Conservation (phyloP, 2,329 filamentous ascomycete species). For the Colletotrichum sp. region DNA sequence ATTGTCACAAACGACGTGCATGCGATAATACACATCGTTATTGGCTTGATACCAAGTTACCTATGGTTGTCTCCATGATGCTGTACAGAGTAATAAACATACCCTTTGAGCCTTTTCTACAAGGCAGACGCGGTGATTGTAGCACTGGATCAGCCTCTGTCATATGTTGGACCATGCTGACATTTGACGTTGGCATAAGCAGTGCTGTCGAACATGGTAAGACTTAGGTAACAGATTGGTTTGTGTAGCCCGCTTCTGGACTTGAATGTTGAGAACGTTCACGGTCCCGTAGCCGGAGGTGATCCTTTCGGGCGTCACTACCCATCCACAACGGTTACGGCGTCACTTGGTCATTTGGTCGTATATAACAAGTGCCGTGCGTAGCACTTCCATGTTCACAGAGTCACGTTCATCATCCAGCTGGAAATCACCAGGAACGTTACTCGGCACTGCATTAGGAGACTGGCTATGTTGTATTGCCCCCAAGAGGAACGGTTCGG, state of each 20-base stretch:
- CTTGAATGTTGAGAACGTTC: fast-evolving
- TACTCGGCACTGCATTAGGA: too few relatives aligned
- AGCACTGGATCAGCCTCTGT: background rate
- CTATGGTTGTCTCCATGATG: fast-evolving
- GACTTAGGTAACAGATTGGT: fast-evolving
- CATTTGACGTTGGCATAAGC: background rate
- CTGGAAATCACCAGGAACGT: too few relatives aligned
- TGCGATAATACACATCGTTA: background rate
- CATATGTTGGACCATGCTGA: background rate
- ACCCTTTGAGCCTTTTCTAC: background rate
- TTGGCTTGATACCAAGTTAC: fast-evolving
- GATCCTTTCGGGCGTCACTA: background rate
- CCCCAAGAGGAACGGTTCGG: too few relatives aligned
- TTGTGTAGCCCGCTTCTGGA: fast-evolving
- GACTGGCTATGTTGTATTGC: too few relatives aligned
- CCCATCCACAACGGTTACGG: too few relatives aligned
- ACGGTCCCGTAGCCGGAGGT: fast-evolving
- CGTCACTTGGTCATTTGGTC: too few relatives aligned
- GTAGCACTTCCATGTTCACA: too few relatives aligned
- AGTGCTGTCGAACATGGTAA: fast-evolving
- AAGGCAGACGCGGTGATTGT: fast-evolving
- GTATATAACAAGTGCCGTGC: too few relatives aligned
- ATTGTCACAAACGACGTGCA: background rate
- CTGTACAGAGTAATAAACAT: too few relatives aligned
- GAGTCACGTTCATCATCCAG: too few relatives aligned